Percentiles rank a stretch among this genome's conserved stretches.
phyloP scores from a whole-genome alignment of 495 filamentous ascomycete species.

The Neurospora sp. region DNA sequence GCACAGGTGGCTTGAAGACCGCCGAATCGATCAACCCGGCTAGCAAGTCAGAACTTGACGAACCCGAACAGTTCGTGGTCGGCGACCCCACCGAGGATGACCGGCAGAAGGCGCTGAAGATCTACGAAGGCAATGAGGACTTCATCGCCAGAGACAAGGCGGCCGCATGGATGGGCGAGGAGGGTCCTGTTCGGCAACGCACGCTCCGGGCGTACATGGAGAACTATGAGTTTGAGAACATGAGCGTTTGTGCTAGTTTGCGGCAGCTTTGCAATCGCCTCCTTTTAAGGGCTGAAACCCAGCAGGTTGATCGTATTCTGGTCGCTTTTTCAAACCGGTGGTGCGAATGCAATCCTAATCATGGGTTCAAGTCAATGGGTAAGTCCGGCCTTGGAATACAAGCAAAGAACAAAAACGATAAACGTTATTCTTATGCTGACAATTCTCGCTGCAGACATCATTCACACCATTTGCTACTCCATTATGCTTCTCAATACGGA shows the following conservation, averaged over 20 bases:
- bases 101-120: slow-evolving; percentile 61
- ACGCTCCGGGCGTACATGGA: slow-evolving; percentile 82
- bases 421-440: slow-evolving; percentile 2
- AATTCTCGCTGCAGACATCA: slow-evolving; percentile 53
- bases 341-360: slow-evolving; percentile 89
- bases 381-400: slow-evolving; percentile 18
- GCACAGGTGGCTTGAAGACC: slow-evolving; percentile 5
- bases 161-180: slow-evolving; percentile 82
- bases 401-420: too few relatives aligned
- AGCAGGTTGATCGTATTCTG: slow-evolving; percentile 91
- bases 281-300: slow-evolving; percentile 85
- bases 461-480: slow-evolving; percentile 96
- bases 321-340: slow-evolving; percentile 79
- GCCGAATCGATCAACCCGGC: slow-evolving; percentile 14
- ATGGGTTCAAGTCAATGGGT: slow-evolving; percentile 89
- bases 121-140: slow-evolving; percentile 79
- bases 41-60: slow-evolving; percentile 32
- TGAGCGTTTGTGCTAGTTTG: slow-evolving; percentile 71
- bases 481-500: slow-evolving; percentile 93
- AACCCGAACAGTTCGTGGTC: slow-evolving; percentile 33
- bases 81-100: slow-evolving; percentile 54
- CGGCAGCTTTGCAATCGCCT: slow-evolving; percentile 72
- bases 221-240: slow-evolving; percentile 73
- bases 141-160: slow-evolving; percentile 66
- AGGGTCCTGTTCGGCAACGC: slow-evolving; percentile 52